Evolutionary conservation across 345 rosid species (phyloP).

Genomic region (Trapa bicornis): DNA sequence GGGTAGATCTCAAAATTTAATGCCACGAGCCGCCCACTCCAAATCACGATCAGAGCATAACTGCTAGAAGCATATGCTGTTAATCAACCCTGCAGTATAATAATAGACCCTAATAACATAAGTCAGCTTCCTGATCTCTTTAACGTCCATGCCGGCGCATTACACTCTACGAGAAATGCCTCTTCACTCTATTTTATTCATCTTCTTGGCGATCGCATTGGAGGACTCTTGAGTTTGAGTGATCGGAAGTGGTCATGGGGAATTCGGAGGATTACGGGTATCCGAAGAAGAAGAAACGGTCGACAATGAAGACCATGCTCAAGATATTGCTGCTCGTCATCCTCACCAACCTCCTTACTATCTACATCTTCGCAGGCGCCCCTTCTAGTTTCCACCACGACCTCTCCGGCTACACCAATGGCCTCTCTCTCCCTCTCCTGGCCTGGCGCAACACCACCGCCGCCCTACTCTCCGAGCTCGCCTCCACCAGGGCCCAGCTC

Average conservation of each 20-base stretch:
- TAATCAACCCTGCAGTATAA: no score
- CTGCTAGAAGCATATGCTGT: no score
- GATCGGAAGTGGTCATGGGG: not conserved
- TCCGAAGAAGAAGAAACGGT: constrained; percentile 15
- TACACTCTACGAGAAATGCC: not conserved
- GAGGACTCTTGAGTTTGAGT: no score
- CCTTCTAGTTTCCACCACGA: constrained; percentile 9
- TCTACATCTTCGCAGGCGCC: constrained; percentile 17
- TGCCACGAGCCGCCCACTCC: no score
- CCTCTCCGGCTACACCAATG: constrained; percentile 1
- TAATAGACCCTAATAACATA: no score
- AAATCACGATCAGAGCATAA: no score
- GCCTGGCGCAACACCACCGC: constrained; percentile 5
- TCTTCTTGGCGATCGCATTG: no score
- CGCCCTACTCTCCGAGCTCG: constrained; percentile 17
- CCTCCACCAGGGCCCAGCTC: constrained; percentile 23
- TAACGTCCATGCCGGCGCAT: not conserved
- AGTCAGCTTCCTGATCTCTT: not conserved
- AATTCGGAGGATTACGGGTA: not conserved
- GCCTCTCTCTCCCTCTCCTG: not conserved
- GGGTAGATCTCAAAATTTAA: no score
- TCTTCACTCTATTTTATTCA: no score
- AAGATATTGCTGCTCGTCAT: constrained; percentile 21
- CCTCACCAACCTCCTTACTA: constrained; percentile 30
- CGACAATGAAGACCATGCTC: constrained; percentile 20